Percentiles rank a stretch among this genome's conserved stretches.
Evolutionary conservation across 2,329 filamentous ascomycete species (phyloP).

Genomic region (Aureobasidium leucospermi): DNA sequence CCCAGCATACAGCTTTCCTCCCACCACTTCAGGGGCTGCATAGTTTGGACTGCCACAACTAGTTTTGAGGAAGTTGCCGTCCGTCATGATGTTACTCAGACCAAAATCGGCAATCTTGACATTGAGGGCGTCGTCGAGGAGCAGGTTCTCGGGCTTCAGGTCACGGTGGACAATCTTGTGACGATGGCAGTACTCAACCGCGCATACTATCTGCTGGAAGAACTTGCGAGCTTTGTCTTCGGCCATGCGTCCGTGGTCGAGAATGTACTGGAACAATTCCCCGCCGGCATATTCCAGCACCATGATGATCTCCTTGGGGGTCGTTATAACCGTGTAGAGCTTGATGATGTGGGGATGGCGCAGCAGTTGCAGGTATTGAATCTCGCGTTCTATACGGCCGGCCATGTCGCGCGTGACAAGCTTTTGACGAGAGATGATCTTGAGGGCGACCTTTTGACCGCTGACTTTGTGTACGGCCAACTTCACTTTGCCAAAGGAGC

Average conservation of each 20-base stretch:
- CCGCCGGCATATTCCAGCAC: constrained; percentile 95
- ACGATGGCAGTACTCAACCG: constrained; percentile 96
- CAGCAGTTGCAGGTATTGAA: constrained; percentile 91
- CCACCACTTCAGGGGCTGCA: constrained; percentile 94
- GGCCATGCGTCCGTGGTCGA: constrained; percentile 83
- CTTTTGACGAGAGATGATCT: constrained; percentile 95
- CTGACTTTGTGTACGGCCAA: constrained; percentile 87
- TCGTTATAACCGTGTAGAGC: constrained; percentile 95
- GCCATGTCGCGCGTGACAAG: constrained; percentile 97
- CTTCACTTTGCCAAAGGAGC: constrained; percentile 98
- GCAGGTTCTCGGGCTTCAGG: constrained; percentile 91
- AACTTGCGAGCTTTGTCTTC: constrained; percentile 92
- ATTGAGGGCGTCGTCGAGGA: constrained; percentile 90
- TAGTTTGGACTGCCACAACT: constrained; percentile 98
- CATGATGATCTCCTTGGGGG: constrained; percentile 93
- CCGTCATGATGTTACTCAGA: constrained; percentile 98
- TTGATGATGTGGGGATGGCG: constrained; percentile 99
- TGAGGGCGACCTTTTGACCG: constrained; percentile 90
- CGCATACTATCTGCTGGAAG: constrained; percentile 98
- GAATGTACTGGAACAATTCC: constrained; percentile 97
- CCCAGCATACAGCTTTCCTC: constrained; percentile 92
- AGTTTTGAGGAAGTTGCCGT: constrained; percentile 97
- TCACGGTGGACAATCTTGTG: constrained; percentile 99
- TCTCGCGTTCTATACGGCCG: constrained; percentile 92
- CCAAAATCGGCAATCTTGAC: constrained; percentile 99